phyloP scores from a whole-genome alignment of 169 alveolate species.

The Haemoproteus tartakovskyi region DNA sequence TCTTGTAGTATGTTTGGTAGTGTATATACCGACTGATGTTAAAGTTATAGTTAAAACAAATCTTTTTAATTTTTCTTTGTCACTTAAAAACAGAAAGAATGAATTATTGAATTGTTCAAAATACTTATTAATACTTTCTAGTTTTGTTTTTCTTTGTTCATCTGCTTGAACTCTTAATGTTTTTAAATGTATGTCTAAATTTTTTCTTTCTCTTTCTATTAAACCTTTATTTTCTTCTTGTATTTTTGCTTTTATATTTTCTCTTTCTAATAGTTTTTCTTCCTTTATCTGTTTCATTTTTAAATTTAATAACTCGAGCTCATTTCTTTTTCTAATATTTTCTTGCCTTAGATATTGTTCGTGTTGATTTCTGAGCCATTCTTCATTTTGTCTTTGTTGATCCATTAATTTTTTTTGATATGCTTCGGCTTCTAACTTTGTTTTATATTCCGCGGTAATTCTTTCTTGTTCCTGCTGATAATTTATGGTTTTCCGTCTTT shows the following conservation, averaged over 20 bases:
- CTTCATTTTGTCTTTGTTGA: conserved; percentile 91
- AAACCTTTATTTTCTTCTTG: conserved; percentile 81
- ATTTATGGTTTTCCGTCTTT: conserved; percentile 86
- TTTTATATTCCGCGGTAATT: conserved; percentile 91
- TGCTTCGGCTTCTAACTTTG: conserved; percentile 89
- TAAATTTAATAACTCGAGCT: conserved; percentile 79
- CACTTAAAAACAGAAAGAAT: conserved; percentile 73
- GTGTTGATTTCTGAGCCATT: conserved; percentile 89
- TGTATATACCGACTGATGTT: conserved; percentile 51
- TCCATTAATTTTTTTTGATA: conserved; percentile 89
- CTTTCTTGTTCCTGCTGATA: conserved; percentile 93
- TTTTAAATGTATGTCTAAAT: conserved; percentile 78
- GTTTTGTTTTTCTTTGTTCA: conserved; percentile 88
- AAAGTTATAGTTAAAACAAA: conserved; percentile 37
- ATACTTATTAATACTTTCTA: conserved; percentile 83
- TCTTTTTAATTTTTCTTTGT: conserved; percentile 75
- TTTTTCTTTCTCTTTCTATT: conserved; percentile 80
- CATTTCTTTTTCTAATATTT: conserved; percentile 84
- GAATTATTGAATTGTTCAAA: conserved; percentile 83
- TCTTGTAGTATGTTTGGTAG: conserved; percentile 48
- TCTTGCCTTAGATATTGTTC: conserved; percentile 90
- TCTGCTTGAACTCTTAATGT: conserved; percentile 83
- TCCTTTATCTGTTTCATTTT: conserved; percentile 76
- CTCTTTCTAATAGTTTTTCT: conserved; percentile 84
- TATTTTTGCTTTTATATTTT: conserved; percentile 83